phyloP scores from a whole-genome alignment of 495 filamentous ascomycete genomes.

The Penicillium samsonianum region DNA sequence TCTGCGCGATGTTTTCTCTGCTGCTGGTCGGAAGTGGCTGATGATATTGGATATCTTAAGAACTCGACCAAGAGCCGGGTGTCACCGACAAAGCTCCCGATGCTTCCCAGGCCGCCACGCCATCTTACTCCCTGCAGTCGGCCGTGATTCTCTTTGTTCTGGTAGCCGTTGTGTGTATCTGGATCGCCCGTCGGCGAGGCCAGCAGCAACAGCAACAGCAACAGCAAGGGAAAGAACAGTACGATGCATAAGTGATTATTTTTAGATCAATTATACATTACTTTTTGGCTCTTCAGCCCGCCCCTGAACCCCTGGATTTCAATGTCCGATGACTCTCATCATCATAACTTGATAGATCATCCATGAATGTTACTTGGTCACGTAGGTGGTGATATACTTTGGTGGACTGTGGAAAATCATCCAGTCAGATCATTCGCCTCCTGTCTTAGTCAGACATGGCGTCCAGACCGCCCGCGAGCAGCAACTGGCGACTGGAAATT shows the following conservation, averaged over 20 bases:
- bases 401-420: neutral
- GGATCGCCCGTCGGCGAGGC: constrained; percentile 32
- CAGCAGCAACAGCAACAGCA: constrained; percentile 20
- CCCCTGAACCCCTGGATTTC: neutral
- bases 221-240: constrained; percentile 18
- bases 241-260: constrained; percentile 17
- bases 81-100: constrained; percentile 8
- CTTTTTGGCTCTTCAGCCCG: neutral
- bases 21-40: constrained; percentile 38
- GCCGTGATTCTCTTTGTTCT: constrained; percentile 45
- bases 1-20: constrained; percentile 26
- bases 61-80: constrained; percentile 21
- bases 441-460: constrained; percentile 13
- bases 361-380: constrained; percentile 1
- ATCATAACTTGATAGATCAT: constrained; percentile 3
- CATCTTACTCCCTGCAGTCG: constrained; percentile 39
- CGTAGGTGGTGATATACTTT: constrained; percentile 2
- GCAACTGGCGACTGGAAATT: constrained; percentile 19
- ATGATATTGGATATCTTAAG: constrained; percentile 35
- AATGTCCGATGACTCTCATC: neutral
- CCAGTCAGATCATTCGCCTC: constrained; percentile 8
- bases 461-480: constrained; percentile 7
- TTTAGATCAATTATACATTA: neutral
- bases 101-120: constrained; percentile 17
- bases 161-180: constrained; percentile 40